Percentiles rank a stretch among this genome's conserved stretches.
Evolutionary conservation across 192 early-diverging fungal species (phyloP).

Genomic region (Entomortierella lignicola): DNA sequence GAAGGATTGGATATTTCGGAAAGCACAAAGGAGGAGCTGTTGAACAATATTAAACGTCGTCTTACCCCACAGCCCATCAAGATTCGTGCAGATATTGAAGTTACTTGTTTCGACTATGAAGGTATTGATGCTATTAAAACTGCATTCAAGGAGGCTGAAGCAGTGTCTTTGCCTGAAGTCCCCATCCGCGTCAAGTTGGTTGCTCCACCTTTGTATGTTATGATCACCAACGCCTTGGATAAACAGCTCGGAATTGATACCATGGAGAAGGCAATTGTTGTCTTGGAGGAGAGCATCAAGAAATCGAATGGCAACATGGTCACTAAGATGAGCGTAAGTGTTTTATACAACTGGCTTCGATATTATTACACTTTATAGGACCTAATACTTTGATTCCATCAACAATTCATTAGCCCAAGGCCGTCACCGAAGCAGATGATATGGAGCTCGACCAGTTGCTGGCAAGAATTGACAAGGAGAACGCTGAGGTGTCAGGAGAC

Average conservation of each 20-base stretch:
- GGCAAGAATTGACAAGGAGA: slow-evolving; percentile 91
- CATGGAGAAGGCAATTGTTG: slow-evolving; percentile 89
- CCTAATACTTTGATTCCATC: too few relatives aligned
- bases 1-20: slow-evolving; percentile 77
- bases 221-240: slow-evolving; percentile 87
- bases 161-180: slow-evolving; percentile 73
- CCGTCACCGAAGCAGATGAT: slow-evolving; percentile 93
- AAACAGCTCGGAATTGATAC: slow-evolving; percentile 86
- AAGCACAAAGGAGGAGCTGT: slow-evolving; percentile 77
- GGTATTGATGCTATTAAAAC: slow-evolving; percentile 96
- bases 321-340: slow-evolving; percentile 84
- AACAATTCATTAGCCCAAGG: slow-evolving; percentile 70
- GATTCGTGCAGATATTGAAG: slow-evolving; percentile 95
- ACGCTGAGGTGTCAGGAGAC: slow-evolving; percentile 93
- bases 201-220: slow-evolving; percentile 94
- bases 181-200: slow-evolving; percentile 87
- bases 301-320: slow-evolving; percentile 77
- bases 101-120: slow-evolving; percentile 92
- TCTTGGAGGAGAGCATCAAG: slow-evolving; percentile 84
- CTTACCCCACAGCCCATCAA: slow-evolving; percentile 96
- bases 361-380: slow-evolving; percentile 55
- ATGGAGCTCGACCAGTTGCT: slow-evolving; percentile 91
- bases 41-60: slow-evolving; percentile 85
- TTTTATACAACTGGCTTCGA: slow-evolving; percentile 5
- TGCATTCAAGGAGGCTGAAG: slow-evolving; percentile 89